Percentiles rank a stretch among this genome's conserved stretches.
Conservation (phyloP, 2,329 filamentous ascomycete species). For the Hortaea sp. region DNA sequence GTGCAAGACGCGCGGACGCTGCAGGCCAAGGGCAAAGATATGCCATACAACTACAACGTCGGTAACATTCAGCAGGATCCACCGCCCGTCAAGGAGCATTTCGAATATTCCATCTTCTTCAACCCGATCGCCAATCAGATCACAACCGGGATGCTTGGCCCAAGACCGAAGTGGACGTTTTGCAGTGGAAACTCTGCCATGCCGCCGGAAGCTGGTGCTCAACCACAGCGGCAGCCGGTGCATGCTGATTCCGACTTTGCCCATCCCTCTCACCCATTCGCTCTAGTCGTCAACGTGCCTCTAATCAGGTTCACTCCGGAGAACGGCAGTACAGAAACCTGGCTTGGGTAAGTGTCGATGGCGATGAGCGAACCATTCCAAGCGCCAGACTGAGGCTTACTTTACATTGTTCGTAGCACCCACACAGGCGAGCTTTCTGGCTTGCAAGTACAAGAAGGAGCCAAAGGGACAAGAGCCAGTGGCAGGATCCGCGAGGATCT, state of each 20-base stretch:
- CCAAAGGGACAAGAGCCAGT: conserved; percentile 44
- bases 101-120: conserved; percentile 42
- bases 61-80: conserved; percentile 47
- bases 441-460: conserved; percentile 38
- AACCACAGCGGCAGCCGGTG: conserved; percentile 40
- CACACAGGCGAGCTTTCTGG: conserved; percentile 26
- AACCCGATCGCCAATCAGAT: conserved; percentile 49
- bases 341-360: conserved; percentile 34
- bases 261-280: conserved; percentile 46
- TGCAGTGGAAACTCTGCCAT: conserved; percentile 50
- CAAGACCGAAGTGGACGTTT: conserved; percentile 47
- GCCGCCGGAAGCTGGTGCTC: conserved; percentile 34
- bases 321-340: conserved; percentile 50
- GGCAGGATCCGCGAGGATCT: conserved; percentile 38
- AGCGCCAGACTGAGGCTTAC: too few species aligned
- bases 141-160: conserved; percentile 45
- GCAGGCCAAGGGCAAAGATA: conserved; percentile 42
- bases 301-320: conserved; percentile 41
- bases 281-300: conserved; percentile 45
- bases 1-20: conserved; percentile 45
- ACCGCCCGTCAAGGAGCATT: conserved; percentile 41
- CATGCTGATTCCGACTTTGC: conserved; percentile 52
- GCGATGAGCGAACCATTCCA: too few species aligned
- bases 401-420: conserved; percentile 22
- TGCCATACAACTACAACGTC: conserved; percentile 53